A percentile compares a stretch with the other conserved stretches of the same genome.
These are phyloP conservation scores for Byssoonygena ceratinophila DNA, from an alignment of 2,329 filamentous ascomycete species.

Conservation along the genomic window DNA sequence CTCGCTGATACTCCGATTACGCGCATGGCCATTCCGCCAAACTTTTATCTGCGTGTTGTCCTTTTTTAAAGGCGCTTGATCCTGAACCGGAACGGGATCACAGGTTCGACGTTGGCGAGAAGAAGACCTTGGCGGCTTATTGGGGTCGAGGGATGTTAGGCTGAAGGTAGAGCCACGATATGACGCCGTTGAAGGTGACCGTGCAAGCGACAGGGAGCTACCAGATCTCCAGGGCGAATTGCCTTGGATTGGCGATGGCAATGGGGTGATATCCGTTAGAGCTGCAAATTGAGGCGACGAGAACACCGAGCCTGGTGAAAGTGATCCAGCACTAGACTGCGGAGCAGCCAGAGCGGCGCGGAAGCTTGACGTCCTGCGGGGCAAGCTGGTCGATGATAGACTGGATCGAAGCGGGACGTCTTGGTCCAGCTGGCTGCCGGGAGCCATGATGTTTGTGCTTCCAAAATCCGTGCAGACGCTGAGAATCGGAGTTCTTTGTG, in stretches of 20 bases:
- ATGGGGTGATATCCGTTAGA: constrained; percentile 67
- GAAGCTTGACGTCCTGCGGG: constrained; percentile 37
- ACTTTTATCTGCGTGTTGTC: constrained; percentile 6
- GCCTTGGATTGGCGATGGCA: constrained; percentile 60
- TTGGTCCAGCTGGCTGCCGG: constrained; percentile 17
- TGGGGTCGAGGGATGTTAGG: constrained; percentile 29
- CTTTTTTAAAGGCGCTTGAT: constrained; percentile 17
- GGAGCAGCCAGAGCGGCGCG: constrained; percentile 31
- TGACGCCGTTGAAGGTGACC: constrained; percentile 34
- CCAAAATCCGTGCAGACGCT: constrained; percentile 4
- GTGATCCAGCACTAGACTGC: constrained; percentile 34
- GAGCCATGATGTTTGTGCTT: background rate
- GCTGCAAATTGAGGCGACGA: constrained; percentile 64
- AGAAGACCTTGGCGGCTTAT: constrained; percentile 25
- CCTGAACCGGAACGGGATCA: constrained; percentile 33
- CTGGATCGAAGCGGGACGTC: constrained; percentile 33
- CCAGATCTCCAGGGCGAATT: constrained; percentile 37
- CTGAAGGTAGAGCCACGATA: constrained; percentile 29
- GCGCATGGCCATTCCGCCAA: constrained; percentile 41
- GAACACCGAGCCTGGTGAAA: constrained; percentile 55
- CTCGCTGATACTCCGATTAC: constrained; percentile 80
- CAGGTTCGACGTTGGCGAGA: constrained; percentile 21
- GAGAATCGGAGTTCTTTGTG: background rate
- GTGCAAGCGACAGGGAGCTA: constrained; percentile 45
- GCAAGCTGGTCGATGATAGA: constrained; percentile 35